These are phyloP conservation scores for Lantana camara DNA, from an alignment of 257 asterid genomes.

Conservation along the genomic window DNA sequence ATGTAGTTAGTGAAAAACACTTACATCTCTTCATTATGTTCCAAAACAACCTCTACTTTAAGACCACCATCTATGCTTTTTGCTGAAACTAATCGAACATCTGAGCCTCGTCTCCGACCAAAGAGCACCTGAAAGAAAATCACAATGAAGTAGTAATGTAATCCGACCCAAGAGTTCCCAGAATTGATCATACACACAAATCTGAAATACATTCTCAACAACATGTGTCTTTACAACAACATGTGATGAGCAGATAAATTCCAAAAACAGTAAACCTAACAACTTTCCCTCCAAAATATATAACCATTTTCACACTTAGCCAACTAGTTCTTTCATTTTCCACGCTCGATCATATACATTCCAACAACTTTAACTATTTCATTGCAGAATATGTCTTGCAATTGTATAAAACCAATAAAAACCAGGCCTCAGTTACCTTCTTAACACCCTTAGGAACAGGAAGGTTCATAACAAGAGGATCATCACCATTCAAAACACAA, in stretches of 20 bases:
- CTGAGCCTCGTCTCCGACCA: constrained; percentile 33
- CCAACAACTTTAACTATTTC: too few species aligned
- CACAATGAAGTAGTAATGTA: background rate
- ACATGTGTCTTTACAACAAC: background rate
- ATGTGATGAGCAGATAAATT: background rate
- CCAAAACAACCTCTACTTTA: constrained; percentile 28
- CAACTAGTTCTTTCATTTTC: too few species aligned
- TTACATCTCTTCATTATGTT: constrained; percentile 30
- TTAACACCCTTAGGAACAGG: constrained; percentile 34
- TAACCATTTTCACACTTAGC: too few species aligned
- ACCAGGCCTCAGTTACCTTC: constrained; percentile 28
- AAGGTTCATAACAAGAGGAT: constrained; percentile 38
- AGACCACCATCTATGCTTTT: constrained; percentile 32
- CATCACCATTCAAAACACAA: constrained; percentile 45
- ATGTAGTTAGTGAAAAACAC: background rate
- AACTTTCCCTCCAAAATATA: too few species aligned
- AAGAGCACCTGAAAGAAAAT: constrained; percentile 36
- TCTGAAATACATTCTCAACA: background rate
- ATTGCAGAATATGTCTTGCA: too few species aligned
- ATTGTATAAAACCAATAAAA: too few species aligned
- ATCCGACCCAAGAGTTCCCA: background rate
- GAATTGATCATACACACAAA: background rate
- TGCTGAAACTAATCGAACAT: constrained; percentile 35
- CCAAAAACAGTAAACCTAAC: background rate
- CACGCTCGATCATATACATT: too few species aligned